These are phyloP conservation scores for Prototheca stagnorum DNA, from an alignment of 163 green algal genomes.

Conservation along the genomic window DNA sequence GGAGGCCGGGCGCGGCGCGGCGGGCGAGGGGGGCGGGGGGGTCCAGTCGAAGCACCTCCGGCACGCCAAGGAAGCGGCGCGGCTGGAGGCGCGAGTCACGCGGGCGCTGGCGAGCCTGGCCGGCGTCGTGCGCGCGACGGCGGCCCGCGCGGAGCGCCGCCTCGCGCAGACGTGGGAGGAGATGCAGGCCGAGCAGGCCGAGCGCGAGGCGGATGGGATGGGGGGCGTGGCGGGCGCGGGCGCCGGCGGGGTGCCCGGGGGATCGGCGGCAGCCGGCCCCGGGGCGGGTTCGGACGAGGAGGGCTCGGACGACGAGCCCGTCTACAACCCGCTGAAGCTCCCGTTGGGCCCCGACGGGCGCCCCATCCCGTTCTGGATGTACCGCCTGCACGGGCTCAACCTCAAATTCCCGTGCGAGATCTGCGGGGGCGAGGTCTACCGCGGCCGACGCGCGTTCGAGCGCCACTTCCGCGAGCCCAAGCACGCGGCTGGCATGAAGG, in stretches of 20 bases:
- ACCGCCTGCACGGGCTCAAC: conserved; percentile 98
- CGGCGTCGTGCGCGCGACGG: conserved; percentile 58
- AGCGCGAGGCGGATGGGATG: conserved; percentile 62
- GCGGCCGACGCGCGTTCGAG: conserved; percentile 86
- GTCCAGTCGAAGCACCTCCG: too few species aligned
- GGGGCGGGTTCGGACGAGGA: conserved; percentile 33
- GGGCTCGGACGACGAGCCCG: conserved; percentile 63
- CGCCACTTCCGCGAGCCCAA: conserved; percentile 72
- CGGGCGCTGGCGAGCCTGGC: conserved; percentile 38
- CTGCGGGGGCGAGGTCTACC: conserved; percentile 86
- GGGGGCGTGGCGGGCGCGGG: too few species aligned
- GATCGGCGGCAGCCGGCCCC: conserved; percentile 7
- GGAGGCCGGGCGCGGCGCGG: not conserved
- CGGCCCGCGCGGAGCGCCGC: conserved; percentile 78
- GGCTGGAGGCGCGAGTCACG: conserved; percentile 35
- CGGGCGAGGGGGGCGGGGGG: not conserved
- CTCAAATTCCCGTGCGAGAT: conserved; percentile 96
- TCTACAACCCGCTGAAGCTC: conserved; percentile 99
- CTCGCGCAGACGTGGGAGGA: conserved; percentile 83
- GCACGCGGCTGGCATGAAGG: conserved; percentile 82
- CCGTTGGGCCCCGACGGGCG: conserved; percentile 95
- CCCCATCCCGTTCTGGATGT: conserved; percentile 99
- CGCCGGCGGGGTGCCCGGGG: too few species aligned
- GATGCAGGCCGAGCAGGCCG: conserved; percentile 71
- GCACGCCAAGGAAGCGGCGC: conserved; percentile 22